These are phyloP conservation scores for Kodamaea anthophila DNA, from an alignment of 1,139 yeast genomes.

Conservation along the genomic window DNA sequence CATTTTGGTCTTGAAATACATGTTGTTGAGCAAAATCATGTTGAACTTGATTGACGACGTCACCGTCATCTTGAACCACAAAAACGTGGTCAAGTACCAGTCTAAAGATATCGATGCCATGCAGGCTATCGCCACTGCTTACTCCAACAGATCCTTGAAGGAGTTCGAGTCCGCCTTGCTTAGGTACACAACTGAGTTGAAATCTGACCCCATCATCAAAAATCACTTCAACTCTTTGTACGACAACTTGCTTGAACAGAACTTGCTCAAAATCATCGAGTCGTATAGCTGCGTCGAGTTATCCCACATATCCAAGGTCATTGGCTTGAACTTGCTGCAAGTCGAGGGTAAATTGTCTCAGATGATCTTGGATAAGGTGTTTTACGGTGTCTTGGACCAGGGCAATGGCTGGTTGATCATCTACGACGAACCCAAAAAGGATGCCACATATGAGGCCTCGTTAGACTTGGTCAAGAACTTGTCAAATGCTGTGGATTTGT, in stretches of 20 bases:
- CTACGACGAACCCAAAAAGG: slow-evolving; percentile 83
- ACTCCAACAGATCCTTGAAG: slow-evolving; percentile 80
- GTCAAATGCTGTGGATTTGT: slow-evolving; percentile 81
- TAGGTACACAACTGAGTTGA: slow-evolving; percentile 67
- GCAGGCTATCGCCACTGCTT: slow-evolving; percentile 89
- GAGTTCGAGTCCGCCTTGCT: slow-evolving; percentile 81
- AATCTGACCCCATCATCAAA: slow-evolving; percentile 82
- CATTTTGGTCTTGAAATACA: slow-evolving; percentile 77
- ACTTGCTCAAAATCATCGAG: slow-evolving; percentile 88
- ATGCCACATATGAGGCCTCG: slow-evolving; percentile 84
- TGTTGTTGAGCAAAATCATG: slow-evolving; percentile 92
- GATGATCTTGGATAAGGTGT: slow-evolving; percentile 92
- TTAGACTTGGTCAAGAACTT: slow-evolving; percentile 82
- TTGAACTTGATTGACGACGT: slow-evolving; percentile 82
- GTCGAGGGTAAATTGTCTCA: slow-evolving; percentile 93
- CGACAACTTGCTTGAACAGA: slow-evolving; percentile 89
- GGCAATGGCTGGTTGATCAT: slow-evolving; percentile 97
- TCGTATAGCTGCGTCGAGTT: slow-evolving; percentile 94
- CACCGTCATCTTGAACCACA: slow-evolving; percentile 66
- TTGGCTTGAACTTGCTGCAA: slow-evolving; percentile 82
- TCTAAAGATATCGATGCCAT: slow-evolving; percentile 81
- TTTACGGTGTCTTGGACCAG: slow-evolving; percentile 94
- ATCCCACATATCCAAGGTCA: slow-evolving; percentile 77
- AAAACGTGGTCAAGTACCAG: slow-evolving; percentile 75
- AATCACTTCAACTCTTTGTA: slow-evolving; percentile 90